These are phyloP conservation scores for Penicillium turbatum DNA, from an alignment of 495 filamentous ascomycete species.

Conservation along the genomic window DNA sequence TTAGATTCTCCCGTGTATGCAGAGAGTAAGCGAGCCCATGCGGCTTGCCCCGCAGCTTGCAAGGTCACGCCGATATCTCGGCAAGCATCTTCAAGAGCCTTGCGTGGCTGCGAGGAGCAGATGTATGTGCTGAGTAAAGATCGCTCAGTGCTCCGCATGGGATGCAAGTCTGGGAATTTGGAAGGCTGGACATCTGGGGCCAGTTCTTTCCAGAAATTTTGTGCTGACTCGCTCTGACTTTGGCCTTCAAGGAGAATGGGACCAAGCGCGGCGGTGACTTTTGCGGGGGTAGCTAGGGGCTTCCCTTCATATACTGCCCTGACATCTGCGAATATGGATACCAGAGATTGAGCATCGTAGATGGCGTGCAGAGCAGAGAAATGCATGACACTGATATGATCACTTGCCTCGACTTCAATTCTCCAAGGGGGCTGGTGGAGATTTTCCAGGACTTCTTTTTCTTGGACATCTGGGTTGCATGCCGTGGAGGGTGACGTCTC, in stretches of 20 bases:
- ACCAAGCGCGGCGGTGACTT: slow-evolving; percentile 42
- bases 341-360: slow-evolving; percentile 71
- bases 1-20: slow-evolving; percentile 65
- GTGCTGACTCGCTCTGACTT: slow-evolving; percentile 27
- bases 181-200: slow-evolving; percentile 50
- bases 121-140: slow-evolving; percentile 36
- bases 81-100: slow-evolving; percentile 50
- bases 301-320: slow-evolving; percentile 31
- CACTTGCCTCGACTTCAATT: slow-evolving; percentile 32
- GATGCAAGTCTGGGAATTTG: slow-evolving; percentile 66
- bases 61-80: slow-evolving; percentile 56
- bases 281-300: slow-evolving; percentile 9
- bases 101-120: slow-evolving; percentile 32
- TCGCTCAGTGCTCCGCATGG: slow-evolving; percentile 43
- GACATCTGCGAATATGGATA: slow-evolving; percentile 55
- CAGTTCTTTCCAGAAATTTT: slow-evolving; percentile 58
- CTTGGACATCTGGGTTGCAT: slow-evolving; percentile 10
- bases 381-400: slow-evolving; percentile 27
- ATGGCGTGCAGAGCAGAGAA: slow-evolving; percentile 68
- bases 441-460: slow-evolving; percentile 24
- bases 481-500: slow-evolving; percentile 19
- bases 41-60: slow-evolving; percentile 66
- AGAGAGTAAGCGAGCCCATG: slow-evolving; percentile 67
- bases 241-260: slow-evolving; percentile 48
- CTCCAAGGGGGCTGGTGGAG: slow-evolving; percentile 48